phyloP scores from a whole-genome alignment of 768 basidiomycete species.

The Suillus placidus region DNA sequence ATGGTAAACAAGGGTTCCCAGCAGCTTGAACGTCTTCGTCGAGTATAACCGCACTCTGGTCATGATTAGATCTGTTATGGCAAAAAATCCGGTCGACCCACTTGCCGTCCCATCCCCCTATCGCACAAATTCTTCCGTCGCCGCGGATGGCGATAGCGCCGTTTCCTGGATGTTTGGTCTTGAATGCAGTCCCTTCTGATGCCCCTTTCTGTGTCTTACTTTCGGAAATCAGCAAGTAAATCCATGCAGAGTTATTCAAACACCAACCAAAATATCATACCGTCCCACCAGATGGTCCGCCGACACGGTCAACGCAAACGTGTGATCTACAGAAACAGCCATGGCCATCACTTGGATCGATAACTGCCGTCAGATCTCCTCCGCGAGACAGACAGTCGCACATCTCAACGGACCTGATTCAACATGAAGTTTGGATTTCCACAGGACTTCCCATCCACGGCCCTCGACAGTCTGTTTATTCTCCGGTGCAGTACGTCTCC shows the following conservation, averaged over 20 bases:
- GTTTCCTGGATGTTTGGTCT: conserved; percentile 80
- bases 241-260: conserved; percentile 8
- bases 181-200: conserved; percentile 31
- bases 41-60: conserved; percentile 81
- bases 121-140: conserved; percentile 78
- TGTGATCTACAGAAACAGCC: conserved; percentile 58
- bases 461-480: conserved; percentile 60
- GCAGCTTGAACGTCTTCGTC: conserved; percentile 73
- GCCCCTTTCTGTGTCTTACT: conserved; percentile 20
- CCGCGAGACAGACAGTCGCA: background rate
- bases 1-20: conserved; percentile 86
- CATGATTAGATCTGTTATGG: no score
- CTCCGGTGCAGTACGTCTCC: conserved; percentile 31
- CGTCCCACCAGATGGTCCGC: conserved; percentile 58
- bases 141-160: conserved; percentile 69
- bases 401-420: conserved; percentile 60
- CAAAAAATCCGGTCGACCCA: no score
- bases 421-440: conserved; percentile 66
- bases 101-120: conserved; percentile 77
- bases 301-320: conserved; percentile 65
- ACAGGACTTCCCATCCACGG: conserved; percentile 69
- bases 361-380: background rate
- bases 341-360: conserved; percentile 77
- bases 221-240: background rate
- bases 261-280: conserved; percentile 58